These are phyloP conservation scores for Mycena floridula DNA, from an alignment of 768 basidiomycete genomes.

Conservation along the genomic window DNA sequence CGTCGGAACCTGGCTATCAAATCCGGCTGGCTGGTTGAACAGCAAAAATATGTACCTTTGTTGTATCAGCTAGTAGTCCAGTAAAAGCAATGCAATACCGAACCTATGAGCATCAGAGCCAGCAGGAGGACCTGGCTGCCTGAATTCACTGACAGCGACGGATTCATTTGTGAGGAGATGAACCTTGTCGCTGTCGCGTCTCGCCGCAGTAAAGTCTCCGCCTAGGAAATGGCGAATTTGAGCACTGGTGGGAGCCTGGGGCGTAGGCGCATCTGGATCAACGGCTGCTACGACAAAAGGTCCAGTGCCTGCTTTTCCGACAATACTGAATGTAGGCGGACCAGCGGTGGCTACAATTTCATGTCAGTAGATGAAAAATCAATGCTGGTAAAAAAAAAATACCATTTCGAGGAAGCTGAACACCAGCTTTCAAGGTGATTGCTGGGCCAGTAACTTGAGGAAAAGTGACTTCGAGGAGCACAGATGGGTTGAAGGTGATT, in stretches of 20 bases:
- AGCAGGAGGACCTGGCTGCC: conserved; percentile 35
- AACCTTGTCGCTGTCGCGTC: background rate
- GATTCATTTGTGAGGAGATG: conserved; percentile 27
- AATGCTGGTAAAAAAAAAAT: background rate
- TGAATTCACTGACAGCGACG: conserved; percentile 33
- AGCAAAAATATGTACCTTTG: conserved; percentile 42
- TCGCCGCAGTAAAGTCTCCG: conserved; percentile 26
- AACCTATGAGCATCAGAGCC: conserved; percentile 38
- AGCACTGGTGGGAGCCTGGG: conserved; percentile 31
- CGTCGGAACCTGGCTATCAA: conserved; percentile 34
- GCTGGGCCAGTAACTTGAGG: conserved; percentile 15
- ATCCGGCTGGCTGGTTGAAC: conserved; percentile 37
- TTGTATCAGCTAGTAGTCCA: background rate
- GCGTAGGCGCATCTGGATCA: conserved; percentile 49
- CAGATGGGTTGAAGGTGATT: conserved; percentile 17
- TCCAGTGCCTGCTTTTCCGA: conserved; percentile 21
- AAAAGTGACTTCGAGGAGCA: conserved; percentile 20
- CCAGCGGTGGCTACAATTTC: conserved; percentile 30
- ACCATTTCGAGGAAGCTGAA: conserved; percentile 10
- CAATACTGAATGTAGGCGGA: conserved; percentile 27
- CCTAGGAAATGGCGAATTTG: conserved; percentile 47
- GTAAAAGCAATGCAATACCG: conserved; percentile 1
- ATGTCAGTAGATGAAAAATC: background rate
- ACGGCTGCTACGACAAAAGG: conserved; percentile 42
- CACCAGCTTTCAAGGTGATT: conserved; percentile 20